Percentiles rank a stretch among this genome's conserved stretches.
Conservation (phyloP, 495 filamentous ascomycete species). For the Elaphomyces granulatus region DNA sequence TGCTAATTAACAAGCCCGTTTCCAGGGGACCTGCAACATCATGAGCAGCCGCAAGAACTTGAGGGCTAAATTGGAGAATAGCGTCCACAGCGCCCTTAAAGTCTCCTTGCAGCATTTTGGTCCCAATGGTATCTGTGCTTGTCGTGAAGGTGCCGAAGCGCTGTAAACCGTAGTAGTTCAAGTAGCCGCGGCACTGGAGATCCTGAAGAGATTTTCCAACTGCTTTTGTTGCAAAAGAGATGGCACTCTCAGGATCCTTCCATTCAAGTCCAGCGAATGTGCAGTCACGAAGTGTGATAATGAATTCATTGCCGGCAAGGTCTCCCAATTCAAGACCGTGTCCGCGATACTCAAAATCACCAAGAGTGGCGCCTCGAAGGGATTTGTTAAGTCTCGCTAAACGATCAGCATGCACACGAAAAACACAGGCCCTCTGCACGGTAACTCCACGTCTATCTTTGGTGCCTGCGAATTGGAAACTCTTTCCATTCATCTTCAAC, state of each 20-base stretch:
- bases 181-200: constrained; percentile 55
- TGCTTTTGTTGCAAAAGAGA: constrained; percentile 33
- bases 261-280: constrained; percentile 40
- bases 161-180: constrained; percentile 95
- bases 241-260: constrained; percentile 21
- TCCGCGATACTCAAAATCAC: constrained; percentile 60
- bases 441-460: constrained; percentile 89
- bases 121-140: constrained; percentile 67
- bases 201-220: constrained; percentile 40
- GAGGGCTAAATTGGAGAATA: constrained; percentile 50
- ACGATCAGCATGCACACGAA: constrained; percentile 45
- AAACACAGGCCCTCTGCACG: constrained; percentile 65
- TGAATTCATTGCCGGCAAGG: constrained; percentile 77
- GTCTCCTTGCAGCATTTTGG: constrained; percentile 67
- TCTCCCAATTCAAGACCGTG: constrained; percentile 67
- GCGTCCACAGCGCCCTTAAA: constrained; percentile 62
- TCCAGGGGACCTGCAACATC: constrained; percentile 4
- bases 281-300: constrained; percentile 77
- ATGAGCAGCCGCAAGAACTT: constrained; percentile 28
- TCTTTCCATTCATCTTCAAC: constrained; percentile 49
- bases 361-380: constrained; percentile 46
- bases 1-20: constrained; percentile 28
- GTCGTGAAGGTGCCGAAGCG: constrained; percentile 77
- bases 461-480: constrained; percentile 78
- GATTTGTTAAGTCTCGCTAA: constrained; percentile 47